These are phyloP conservation scores for Hanseniaspora occidentalis DNA, from an alignment of 805 yeast genomes.

Conservation along the genomic window DNA sequence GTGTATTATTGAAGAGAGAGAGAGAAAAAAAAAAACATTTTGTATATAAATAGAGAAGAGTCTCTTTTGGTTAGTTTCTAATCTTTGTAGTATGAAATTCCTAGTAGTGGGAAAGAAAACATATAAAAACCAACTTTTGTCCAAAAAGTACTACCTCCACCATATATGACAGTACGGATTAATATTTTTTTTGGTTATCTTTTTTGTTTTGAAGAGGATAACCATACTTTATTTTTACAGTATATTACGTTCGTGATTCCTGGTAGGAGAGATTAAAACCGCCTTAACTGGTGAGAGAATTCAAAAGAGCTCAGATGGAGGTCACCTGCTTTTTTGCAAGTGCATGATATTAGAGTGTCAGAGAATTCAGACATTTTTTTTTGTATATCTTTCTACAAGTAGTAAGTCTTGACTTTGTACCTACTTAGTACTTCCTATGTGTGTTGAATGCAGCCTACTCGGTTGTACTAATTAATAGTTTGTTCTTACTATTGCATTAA, in stretches of 20 bases:
- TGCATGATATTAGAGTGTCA: slow-evolving; percentile 7
- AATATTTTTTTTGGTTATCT: neutral
- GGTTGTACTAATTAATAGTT: no score
- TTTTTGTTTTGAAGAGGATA: neutral
- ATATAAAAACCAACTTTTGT: neutral
- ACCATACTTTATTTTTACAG: no score
- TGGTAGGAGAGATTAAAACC: slow-evolving; percentile 6
- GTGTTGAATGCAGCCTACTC: no score
- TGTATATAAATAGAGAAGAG: no score
- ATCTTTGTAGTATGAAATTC: no score
- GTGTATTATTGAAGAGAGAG: no score
- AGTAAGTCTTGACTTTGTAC: no score
- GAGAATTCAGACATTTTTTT: slow-evolving; percentile 7
- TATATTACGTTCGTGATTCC: slow-evolving; percentile 6
- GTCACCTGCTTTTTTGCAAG: neutral
- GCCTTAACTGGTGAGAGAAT: neutral
- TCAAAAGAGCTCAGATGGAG: neutral
- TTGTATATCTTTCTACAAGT: neutral
- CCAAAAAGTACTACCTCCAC: neutral
- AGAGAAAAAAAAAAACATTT: no score
- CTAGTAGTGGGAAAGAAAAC: no score
- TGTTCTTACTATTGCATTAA: neutral
- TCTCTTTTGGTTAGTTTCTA: no score
- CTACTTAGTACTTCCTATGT: neutral
- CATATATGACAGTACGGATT: slow-evolving; percentile 1